phyloP scores from a whole-genome alignment of 192 early-diverging fungal genomes.

The Globomyces pollinis-pini region DNA sequence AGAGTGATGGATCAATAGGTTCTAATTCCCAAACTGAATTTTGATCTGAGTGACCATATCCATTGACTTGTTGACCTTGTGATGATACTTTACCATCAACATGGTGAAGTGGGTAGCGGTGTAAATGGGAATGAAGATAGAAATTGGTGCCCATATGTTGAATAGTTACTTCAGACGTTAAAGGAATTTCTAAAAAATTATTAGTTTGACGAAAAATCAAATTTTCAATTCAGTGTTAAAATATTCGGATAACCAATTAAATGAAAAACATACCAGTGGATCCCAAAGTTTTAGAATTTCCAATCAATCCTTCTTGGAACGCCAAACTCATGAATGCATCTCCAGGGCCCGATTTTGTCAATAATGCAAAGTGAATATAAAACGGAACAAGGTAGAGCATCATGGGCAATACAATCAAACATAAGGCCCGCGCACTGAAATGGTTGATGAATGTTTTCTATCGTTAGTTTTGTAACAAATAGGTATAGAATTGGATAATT shows the following conservation, averaged over 20 bases:
- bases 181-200: conserved; percentile 45
- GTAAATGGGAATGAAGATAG: conserved; percentile 71
- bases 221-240: too few species aligned
- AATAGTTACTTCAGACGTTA: conserved; percentile 69
- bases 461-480: not conserved
- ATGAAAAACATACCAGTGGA: not conserved
- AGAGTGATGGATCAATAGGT: conserved; percentile 29
- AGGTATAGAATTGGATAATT: not conserved
- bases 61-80: conserved; percentile 76
- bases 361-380: conserved; percentile 82
- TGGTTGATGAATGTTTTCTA: conserved; percentile 44
- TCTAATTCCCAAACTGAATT: conserved; percentile 81
- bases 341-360: conserved; percentile 76
- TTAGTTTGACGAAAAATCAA: too few species aligned
- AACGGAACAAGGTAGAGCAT: conserved; percentile 79
- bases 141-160: conserved; percentile 67
- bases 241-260: conserved; percentile 3
- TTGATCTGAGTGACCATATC: conserved; percentile 69
- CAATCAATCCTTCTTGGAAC: conserved; percentile 78
- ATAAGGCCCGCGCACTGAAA: conserved; percentile 75
- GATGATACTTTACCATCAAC: conserved; percentile 84
- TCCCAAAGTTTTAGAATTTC: conserved; percentile 46
- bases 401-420: conserved; percentile 75
- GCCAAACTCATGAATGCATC: conserved; percentile 85
- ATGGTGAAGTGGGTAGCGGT: conserved; percentile 81